phyloP scores from a whole-genome alignment of 139 green algal genomes.

The Ettlia oleoabundans region DNA sequence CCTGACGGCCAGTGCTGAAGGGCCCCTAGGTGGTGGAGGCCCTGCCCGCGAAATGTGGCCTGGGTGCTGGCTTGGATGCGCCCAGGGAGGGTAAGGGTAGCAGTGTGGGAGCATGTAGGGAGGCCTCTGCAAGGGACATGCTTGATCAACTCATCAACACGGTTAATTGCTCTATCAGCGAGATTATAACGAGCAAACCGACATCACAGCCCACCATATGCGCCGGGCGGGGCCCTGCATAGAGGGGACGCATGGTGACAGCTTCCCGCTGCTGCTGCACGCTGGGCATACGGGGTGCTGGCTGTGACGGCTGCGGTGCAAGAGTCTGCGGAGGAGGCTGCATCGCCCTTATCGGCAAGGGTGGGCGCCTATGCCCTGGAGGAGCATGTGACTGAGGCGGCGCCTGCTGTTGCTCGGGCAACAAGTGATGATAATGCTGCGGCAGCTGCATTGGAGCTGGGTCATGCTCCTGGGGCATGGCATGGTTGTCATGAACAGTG shows the following conservation, averaged over 20 bases:
- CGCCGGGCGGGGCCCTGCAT: neutral
- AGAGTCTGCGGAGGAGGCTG: neutral
- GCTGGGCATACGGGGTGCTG: no score
- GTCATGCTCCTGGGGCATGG: no score
- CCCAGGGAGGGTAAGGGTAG: neutral
- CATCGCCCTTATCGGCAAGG: neutral
- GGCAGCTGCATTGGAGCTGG: conserved; percentile 2
- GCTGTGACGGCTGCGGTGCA: neutral
- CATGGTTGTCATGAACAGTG: neutral
- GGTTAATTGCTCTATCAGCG: no score
- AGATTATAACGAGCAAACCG: no score
- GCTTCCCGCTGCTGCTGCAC: conserved; percentile 22
- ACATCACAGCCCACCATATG: conserved; percentile 6
- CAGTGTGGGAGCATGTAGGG: neutral
- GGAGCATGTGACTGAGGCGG: no score
- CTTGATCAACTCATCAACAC: no score
- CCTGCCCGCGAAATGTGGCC: neutral
- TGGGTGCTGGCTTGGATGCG: neutral
- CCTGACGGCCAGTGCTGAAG: no score
- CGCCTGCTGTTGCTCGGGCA: neutral
- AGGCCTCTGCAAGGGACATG: neutral
- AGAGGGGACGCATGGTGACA: conserved; percentile 27
- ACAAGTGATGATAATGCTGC: neutral
- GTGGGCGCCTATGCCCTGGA: neutral
- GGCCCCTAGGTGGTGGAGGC: no score